Percentiles rank a stretch among this genome's conserved stretches.
These are phyloP conservation scores for Globisporangium heterothallicum DNA, from an alignment of 352 stramenopile genomes.

Conservation along the genomic window DNA sequence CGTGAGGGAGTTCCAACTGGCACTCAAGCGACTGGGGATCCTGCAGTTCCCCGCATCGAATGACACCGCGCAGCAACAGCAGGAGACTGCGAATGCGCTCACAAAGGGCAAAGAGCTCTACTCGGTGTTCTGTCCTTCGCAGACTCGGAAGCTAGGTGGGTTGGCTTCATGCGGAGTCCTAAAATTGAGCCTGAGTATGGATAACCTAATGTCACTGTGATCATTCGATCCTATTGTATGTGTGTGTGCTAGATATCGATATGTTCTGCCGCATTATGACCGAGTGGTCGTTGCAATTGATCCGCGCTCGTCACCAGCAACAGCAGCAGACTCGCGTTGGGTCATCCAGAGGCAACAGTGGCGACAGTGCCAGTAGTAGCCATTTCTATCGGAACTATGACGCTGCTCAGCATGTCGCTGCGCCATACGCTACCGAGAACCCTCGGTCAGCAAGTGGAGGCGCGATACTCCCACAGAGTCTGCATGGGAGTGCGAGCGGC, in stretches of 20 bases:
- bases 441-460: constrained; percentile 2
- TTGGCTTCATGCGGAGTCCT: not conserved
- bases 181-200: not conserved
- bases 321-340: constrained; percentile 18
- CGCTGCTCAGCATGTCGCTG: constrained; percentile 20
- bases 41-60: constrained; percentile 12
- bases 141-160: constrained; percentile 55
- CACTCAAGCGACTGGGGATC: constrained; percentile 66
- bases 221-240: too few species aligned
- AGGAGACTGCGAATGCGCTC: constrained; percentile 7
- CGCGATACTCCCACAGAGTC: constrained; percentile 6
- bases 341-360: constrained; percentile 5
- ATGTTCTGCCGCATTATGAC: constrained; percentile 80
- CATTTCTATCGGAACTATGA: constrained; percentile 6
- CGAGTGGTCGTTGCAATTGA: constrained; percentile 64
- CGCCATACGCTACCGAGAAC: constrained; percentile 45
- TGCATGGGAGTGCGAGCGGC: constrained; percentile 2
- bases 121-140: constrained; percentile 58
- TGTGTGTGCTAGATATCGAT: constrained; percentile 46
- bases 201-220: too few species aligned
- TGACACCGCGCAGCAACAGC: constrained; percentile 5
- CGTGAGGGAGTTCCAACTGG: constrained; percentile 67
- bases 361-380: not conserved
- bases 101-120: constrained; percentile 49
- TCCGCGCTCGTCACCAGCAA: constrained; percentile 35